Evolutionary conservation across 73 alveolate genomes (phyloP), one percentile per base, ranked within the genome.

Genomic region (Paraurostyla sp.): DNA sequence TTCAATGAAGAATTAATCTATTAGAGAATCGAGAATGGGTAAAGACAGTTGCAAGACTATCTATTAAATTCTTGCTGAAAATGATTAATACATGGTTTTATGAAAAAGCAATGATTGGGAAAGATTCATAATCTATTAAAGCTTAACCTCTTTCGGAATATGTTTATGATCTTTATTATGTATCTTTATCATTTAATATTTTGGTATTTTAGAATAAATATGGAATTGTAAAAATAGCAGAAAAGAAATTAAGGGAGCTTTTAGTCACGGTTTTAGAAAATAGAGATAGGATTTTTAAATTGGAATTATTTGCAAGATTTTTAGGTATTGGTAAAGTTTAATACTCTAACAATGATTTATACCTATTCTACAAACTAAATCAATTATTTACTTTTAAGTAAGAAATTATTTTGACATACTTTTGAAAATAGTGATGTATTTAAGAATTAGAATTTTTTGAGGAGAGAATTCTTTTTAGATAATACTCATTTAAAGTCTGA

Each of bases 381-480:
- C 40, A 43, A 25, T 56, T 73, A 13, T 49, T 73, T 33, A 49
- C 86, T 6, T 73, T 73, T 36, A 73, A 73, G 86, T 73, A 73
- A 45, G 49, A 6, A 45, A 33, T 38, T 3, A n/a, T 22, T 46
- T 45, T 45, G 6, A 40, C 7, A 22, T 33, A 1, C 2, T 7
- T 4, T 13, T 73, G n/a, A n/a, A n/a, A n/a, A 45, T 73, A 73
- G 86, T 46, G 86, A 73, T 46, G 36, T 73, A 33, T 73, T 73
- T 73, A 73, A 73, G 27, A 73, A 43, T 27, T 71, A 43, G 20
- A 73, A 73, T 50, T 73, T 73, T 27, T 73, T 73, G 52, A 73
- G 86, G 27, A 73, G 86, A 73, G 86, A 73, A 27, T 73, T 73
- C 27, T 49, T 48, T 71, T 73, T 73, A 20, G 86, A 73, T 73